Percentiles rank a stretch among this genome's conserved stretches.
Conservation (phyloP, 306 rosid species). For the Cucumis hystrix region DNA sequence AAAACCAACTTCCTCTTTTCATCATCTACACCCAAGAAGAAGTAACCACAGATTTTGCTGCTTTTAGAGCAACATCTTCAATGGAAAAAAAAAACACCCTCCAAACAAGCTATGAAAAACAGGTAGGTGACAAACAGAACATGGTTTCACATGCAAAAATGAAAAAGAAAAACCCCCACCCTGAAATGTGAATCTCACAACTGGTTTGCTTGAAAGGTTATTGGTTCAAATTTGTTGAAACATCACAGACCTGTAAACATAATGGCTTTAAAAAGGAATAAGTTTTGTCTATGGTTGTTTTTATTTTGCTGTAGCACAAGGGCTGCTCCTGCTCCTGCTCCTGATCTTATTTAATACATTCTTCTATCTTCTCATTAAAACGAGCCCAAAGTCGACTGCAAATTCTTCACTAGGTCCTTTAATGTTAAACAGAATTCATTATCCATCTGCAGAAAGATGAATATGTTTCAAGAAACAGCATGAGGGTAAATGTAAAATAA, state of each 20-base stretch:
- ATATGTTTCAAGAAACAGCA: background rate
- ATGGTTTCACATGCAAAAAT: slow-evolving; percentile 42
- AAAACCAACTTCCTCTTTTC: background rate
- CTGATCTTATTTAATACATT: background rate
- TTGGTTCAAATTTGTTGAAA: slow-evolving; percentile 18
- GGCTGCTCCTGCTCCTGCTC: background rate
- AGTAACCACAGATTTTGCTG: slow-evolving; percentile 11
- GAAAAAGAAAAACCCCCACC: slow-evolving; percentile 23
- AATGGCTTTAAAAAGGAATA: background rate
- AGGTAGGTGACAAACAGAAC: slow-evolving; percentile 25
- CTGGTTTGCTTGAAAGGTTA: slow-evolving; percentile 25
- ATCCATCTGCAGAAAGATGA: slow-evolving; percentile 54
- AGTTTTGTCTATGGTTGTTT: background rate
- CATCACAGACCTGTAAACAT: slow-evolving; percentile 23
- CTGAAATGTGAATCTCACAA: slow-evolving; percentile 40
- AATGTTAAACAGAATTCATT: slow-evolving; percentile 45
- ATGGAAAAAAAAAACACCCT: slow-evolving; percentile 21
- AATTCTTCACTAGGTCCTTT: slow-evolving; percentile 58
- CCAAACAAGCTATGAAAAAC: slow-evolving; percentile 27
- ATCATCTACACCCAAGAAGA: slow-evolving; percentile 1
- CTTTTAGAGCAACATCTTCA: slow-evolving; percentile 8
- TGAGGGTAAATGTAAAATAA: background rate
- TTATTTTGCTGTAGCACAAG: background rate
- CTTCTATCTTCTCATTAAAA: slow-evolving; percentile 30
- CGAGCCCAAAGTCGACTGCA: slow-evolving; percentile 37